Conservation (phyloP, 495 filamentous ascomycete genomes). For the Mytilinidion resinicola region DNA sequence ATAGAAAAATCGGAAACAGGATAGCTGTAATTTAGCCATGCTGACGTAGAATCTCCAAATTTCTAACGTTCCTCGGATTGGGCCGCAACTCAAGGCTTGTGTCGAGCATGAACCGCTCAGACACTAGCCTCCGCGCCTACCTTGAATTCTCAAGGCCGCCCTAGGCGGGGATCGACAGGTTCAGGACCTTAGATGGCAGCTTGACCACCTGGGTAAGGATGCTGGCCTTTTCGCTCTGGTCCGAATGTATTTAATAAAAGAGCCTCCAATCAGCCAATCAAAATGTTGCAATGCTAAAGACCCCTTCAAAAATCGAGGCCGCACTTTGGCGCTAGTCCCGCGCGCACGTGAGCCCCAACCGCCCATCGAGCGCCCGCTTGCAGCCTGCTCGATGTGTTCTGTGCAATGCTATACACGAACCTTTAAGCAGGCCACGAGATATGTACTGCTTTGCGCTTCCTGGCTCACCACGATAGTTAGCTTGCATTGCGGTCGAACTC, state of each 20-base stretch:
- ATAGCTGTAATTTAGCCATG: background rate
- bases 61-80: background rate
- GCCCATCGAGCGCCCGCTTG: background rate
- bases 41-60: background rate
- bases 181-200: too few relatives aligned
- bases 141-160: too few relatives aligned
- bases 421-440: constrained; percentile 3
- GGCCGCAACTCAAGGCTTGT: background rate
- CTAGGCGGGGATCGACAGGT: too few relatives aligned
- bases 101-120: background rate
- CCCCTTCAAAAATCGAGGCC: too few relatives aligned
- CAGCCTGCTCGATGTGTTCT: constrained; percentile 1
- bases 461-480: background rate
- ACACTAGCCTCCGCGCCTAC: background rate
- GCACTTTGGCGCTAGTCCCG: too few relatives aligned
- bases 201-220: too few relatives aligned
- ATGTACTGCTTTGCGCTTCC: constrained; percentile 5
- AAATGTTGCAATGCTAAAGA: too few relatives aligned
- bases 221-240: too few relatives aligned
- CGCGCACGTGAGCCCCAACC: background rate
- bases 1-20: background rate
- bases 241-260: too few relatives aligned
- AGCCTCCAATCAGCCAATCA: too few relatives aligned
- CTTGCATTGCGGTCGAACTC: constrained; percentile 9
- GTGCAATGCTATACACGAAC: background rate